Conservation (phyloP, 2,329 filamentous ascomycete species). For the Cercospora citrullina region DNA sequence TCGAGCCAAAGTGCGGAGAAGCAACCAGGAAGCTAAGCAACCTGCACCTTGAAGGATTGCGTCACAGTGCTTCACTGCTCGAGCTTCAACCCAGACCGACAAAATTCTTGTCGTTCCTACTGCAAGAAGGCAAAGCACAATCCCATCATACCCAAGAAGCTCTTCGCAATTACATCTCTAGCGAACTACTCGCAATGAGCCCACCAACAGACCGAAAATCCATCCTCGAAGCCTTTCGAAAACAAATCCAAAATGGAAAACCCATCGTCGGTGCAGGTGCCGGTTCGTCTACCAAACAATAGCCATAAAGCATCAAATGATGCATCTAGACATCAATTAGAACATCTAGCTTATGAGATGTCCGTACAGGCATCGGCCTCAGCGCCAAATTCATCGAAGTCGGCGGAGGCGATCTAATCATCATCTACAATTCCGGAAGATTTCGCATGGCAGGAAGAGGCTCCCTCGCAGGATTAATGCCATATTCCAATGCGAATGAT, state of each 20-base stretch:
- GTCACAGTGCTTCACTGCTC: neutral
- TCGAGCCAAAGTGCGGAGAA: neutral
- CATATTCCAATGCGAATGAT: slow-evolving; percentile 69
- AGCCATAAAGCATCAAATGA: too few relatives aligned
- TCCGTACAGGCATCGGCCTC: slow-evolving; percentile 61
- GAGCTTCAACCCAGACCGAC: neutral
- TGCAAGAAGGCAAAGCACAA: neutral
- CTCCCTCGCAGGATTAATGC: slow-evolving; percentile 68
- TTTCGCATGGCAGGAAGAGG: slow-evolving; percentile 73
- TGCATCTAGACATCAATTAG: too few relatives aligned
- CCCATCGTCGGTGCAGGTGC: slow-evolving; percentile 69
- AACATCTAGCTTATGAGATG: neutral
- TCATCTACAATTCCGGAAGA: slow-evolving; percentile 60
- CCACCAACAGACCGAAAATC: slow-evolving; percentile 59
- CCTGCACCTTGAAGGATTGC: neutral
- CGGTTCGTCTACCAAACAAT: too few relatives aligned
- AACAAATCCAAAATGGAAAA: slow-evolving; percentile 56
- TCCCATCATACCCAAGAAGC: neutral
- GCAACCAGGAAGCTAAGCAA: neutral
- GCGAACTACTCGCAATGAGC: slow-evolving; percentile 42
- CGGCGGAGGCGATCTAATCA: slow-evolving; percentile 68
- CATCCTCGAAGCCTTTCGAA: slow-evolving; percentile 57
- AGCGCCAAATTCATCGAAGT: slow-evolving; percentile 70
- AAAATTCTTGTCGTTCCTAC: neutral
- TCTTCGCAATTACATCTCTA: too few relatives aligned